phyloP scores from a whole-genome alignment of 208 protist genomes.

The Leishmania guyanensis region DNA sequence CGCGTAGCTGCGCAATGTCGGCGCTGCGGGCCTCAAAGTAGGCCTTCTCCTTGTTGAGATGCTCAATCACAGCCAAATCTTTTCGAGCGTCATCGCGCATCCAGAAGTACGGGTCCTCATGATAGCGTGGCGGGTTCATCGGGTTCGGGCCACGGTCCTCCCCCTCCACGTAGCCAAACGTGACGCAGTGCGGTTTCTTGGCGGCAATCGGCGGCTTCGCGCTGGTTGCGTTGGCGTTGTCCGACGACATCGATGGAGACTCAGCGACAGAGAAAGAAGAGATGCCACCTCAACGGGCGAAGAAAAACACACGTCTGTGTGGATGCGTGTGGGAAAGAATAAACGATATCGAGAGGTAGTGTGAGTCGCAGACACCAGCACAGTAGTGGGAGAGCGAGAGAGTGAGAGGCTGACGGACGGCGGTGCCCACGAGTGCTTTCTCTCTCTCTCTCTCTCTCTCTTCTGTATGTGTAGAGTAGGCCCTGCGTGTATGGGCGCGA shows the following conservation, averaged over 20 bases:
- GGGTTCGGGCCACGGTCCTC: constrained; percentile 84
- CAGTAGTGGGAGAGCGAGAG: no score
- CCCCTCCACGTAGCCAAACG: constrained; percentile 81
- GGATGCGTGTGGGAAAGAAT: neutral
- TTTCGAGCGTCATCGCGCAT: constrained; percentile 79
- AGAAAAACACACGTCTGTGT: neutral
- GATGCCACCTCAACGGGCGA: no score
- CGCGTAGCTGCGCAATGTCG: constrained; percentile 57
- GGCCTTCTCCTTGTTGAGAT: constrained; percentile 79
- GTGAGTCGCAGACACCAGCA: no score
- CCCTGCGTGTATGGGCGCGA: neutral
- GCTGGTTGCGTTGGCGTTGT: constrained; percentile 13
- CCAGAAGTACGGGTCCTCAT: constrained; percentile 86
- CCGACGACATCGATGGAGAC: constrained; percentile 10
- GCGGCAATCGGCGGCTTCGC: constrained; percentile 58
- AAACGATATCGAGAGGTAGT: no score
- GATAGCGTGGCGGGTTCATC: constrained; percentile 81
- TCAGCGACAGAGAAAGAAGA: neutral
- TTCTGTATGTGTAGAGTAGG: no score
- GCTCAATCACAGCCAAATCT: constrained; percentile 75
- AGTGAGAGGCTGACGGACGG: no score
- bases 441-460: no score
- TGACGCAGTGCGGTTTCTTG: constrained; percentile 64
- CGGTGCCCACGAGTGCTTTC: no score
- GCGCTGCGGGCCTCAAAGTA: constrained; percentile 75